phyloP scores from a whole-genome alignment of 2,329 filamentous ascomycete species.

The Ceratocystis papillata region DNA sequence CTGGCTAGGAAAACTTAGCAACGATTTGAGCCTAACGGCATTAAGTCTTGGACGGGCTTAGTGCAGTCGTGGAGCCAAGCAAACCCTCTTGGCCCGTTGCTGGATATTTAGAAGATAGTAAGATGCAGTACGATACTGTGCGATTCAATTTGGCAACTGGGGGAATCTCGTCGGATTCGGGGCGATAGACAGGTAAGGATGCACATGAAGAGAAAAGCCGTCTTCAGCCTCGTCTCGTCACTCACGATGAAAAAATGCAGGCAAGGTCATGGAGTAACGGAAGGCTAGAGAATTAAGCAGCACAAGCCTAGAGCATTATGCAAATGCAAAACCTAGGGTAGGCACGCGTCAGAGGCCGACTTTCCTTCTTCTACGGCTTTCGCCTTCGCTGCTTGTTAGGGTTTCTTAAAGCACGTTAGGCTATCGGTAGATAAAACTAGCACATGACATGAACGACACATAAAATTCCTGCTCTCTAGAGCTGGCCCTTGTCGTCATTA shows the following conservation, averaged over 20 bases:
- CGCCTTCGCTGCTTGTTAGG: constrained; percentile 7
- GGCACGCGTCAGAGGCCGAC: background rate
- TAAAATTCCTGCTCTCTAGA: background rate
- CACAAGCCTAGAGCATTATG: background rate
- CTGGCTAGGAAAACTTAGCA: background rate
- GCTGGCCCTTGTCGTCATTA: background rate
- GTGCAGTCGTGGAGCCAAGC: background rate
- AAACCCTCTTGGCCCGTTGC: background rate
- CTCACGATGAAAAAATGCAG: background rate
- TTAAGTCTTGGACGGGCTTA: background rate
- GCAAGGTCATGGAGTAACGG: background rate
- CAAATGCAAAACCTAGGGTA: background rate
- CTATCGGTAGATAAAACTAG: background rate
- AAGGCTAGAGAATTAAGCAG: background rate
- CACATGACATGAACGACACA: background rate
- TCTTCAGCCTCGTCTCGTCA: background rate
- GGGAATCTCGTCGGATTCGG: background rate
- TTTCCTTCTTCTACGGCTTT: background rate
- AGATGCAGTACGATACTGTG: too few relatives aligned
- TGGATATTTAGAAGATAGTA: too few relatives aligned
- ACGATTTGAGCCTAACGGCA: constrained; percentile 8
- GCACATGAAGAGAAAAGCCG: background rate
- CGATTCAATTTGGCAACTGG: background rate
- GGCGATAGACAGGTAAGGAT: background rate
- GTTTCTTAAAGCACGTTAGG: background rate